Conservation (phyloP, 768 basidiomycete genomes). For the Terana coerulea region DNA sequence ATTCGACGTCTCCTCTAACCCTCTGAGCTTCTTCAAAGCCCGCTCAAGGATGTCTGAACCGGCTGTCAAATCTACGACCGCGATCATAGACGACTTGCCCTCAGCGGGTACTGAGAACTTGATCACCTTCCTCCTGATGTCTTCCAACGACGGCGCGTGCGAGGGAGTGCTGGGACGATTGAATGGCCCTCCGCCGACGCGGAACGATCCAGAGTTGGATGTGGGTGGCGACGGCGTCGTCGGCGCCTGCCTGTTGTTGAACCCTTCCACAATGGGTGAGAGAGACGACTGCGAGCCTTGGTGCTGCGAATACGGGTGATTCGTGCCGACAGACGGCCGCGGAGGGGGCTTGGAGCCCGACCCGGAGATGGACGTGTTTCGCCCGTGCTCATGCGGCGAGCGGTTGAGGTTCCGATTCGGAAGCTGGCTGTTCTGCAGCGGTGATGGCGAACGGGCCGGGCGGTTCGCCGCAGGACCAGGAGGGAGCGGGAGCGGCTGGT, state of each 20-base stretch:
- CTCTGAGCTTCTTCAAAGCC: slow-evolving; percentile 84
- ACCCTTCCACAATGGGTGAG: slow-evolving; percentile 73
- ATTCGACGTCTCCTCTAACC: slow-evolving; percentile 27
- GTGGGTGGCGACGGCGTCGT: slow-evolving; percentile 48
- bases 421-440: slow-evolving; percentile 42
- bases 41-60: slow-evolving; percentile 87
- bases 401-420: slow-evolving; percentile 20
- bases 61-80: slow-evolving; percentile 74
- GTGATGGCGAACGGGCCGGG: slow-evolving; percentile 15
- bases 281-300: slow-evolving; percentile 34
- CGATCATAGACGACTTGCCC: slow-evolving; percentile 60
- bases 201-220: slow-evolving; percentile 33
- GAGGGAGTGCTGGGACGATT: slow-evolving; percentile 39
- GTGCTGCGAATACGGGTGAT: slow-evolving; percentile 52
- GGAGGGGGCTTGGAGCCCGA: slow-evolving; percentile 49
- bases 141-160: slow-evolving; percentile 60
- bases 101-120: slow-evolving; percentile 88
- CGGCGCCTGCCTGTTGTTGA: slow-evolving; percentile 30
- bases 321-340: slow-evolving; percentile 38
- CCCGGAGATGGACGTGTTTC: slow-evolving; percentile 49
- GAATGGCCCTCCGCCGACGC: slow-evolving; percentile 61
- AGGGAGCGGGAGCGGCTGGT: slow-evolving; percentile 31
- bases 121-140: slow-evolving; percentile 78
- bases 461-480: slow-evolving; percentile 25
- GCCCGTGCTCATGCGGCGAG: slow-evolving; percentile 39